Evolutionary conservation across 805 yeast species (phyloP), one percentile per base, ranked within the genome.

Genomic region (Wickerhamiella kurtzmanii): DNA sequence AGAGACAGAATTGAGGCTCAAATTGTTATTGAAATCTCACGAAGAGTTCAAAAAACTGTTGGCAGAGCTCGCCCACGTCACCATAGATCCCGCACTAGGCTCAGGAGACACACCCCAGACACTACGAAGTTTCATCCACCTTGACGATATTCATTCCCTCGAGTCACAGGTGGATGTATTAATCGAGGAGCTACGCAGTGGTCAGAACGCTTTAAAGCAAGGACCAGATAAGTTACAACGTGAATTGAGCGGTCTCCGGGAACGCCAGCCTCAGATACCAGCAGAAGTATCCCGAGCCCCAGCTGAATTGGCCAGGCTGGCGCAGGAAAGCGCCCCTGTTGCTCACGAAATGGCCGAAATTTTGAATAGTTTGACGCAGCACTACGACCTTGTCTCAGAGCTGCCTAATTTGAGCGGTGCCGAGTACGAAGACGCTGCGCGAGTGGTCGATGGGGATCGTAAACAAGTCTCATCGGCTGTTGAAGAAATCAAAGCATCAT

Each of bases 311-410:
- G 53, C 50, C 2, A 43, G 46, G 15, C 16, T 50, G 16, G 32
- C 51, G 9, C 50, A 53, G 6, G 28, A 49, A 1, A 48, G 61
- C 4, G 65, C 65, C n/a, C 54, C 48, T 2, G 56, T 58, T 46
- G 94, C 85, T 46, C 70, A 72, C 48, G 92, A 82, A 45, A 70
- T 85, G 62, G 94, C 84, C 0, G 70, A 73, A 2, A 67, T 81
- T 16, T 65, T 88, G 32, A 79, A 77, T 47, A 76, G 87, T 56
- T 66, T 87, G 42, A 80, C 95, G 9, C 76, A 75, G 46, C 95
- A 87, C 64, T 85, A 79, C 56, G 96, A 87, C 61, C 86, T 83
- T 58, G 82, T 94, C 54, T 55, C 65, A 11, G 64, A 73, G 50
- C 82, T 76, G 8, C 57, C 66, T 2, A 63, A 64, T 3, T 53